Base-by-base conservation (phyloP, 306 rosid genomes). In the Cucumis hystrix region DNA sequence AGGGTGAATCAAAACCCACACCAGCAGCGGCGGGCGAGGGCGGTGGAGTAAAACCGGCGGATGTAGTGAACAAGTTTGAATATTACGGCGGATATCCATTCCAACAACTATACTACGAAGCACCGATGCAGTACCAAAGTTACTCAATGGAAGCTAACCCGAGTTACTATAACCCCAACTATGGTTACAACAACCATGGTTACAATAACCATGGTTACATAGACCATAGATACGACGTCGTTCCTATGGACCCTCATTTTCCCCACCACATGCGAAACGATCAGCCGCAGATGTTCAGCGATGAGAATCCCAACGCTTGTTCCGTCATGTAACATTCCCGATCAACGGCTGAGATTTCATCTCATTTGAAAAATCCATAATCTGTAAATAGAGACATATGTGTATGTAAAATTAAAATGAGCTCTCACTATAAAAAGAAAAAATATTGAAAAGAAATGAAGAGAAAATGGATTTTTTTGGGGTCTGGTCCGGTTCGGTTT, bases 281-380 rank as follows among this genome's bases (percentile, higher is more conserved):
- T 40, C 67, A 74, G 28, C 89, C 91, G 1, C 88, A 78, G 73
- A 79, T 83, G 80, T 83, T 83, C 72, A 83, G 90, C 37, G 92
- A 90, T n/a, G 96, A 90, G 83, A 90, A 90, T 77, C 96, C 96
- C 0, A 86, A 90, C 74, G 90, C 90, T 0, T 90, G 96, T 82
- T 86, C 87, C 15, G 0, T 90, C 52, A 88, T 90, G 96, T 88
- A 85, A 86, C 43, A 52, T 35, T 45, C 43, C 43, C 21, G 17
- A 65, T 78, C 75, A 25, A 39, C 80, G 75, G 80, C 41, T 35
- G 71, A 63, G 60, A 23, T 28, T 43, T 20, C 37, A 21, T 51
- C 49, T 3, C 0, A 33, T 33, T 4, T 6, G 30, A 63, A 41
- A 59, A 51, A 18, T 65, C 75, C 71, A 20, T 30, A 35, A 66